These are phyloP conservation scores for Abelmoschus esculentus DNA, from an alignment of 345 rosid species.

Conservation along the genomic window DNA sequence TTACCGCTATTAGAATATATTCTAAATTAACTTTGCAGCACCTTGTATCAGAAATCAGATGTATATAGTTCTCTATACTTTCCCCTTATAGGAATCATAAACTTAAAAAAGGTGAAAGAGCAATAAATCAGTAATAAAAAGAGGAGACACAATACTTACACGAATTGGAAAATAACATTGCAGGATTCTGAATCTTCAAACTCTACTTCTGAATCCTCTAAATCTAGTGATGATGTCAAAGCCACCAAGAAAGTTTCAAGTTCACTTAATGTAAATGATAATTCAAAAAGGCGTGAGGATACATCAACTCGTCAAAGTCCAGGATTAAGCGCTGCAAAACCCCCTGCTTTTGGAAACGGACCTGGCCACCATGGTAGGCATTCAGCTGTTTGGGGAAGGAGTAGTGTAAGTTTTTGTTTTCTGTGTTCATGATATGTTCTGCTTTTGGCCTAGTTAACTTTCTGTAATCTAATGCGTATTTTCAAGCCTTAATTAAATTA, in stretches of 20 bases:
- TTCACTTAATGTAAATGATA: constrained; percentile 23
- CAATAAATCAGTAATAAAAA: neutral
- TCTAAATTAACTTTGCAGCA: constrained; percentile 4
- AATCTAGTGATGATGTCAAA: constrained; percentile 21
- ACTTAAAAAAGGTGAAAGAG: neutral
- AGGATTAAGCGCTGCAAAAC: constrained; percentile 26
- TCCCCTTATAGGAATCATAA: neutral
- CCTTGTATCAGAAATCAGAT: neutral
- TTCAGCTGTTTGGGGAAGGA: constrained; percentile 46
- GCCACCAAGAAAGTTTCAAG: constrained; percentile 29
- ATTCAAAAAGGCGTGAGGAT: constrained; percentile 22
- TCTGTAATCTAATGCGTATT: neutral
- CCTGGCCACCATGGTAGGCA: constrained; percentile 26
- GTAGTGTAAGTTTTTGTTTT: constrained; percentile 53
- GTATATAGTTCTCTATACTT: neutral
- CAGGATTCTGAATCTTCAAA: constrained; percentile 41
- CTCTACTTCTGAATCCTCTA: constrained; percentile 31
- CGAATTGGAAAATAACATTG: constrained; percentile 10
- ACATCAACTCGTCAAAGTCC: constrained; percentile 20
- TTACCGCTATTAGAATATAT: neutral
- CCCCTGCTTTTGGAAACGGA: constrained; percentile 33
- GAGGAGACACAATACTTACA: neutral
- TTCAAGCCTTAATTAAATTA: neutral
- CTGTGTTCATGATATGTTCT: neutral
- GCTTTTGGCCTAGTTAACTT: constrained; percentile 12